Base-by-base conservation (phyloP, 176 grass and related monocot species). In the Carex pumila region DNA sequence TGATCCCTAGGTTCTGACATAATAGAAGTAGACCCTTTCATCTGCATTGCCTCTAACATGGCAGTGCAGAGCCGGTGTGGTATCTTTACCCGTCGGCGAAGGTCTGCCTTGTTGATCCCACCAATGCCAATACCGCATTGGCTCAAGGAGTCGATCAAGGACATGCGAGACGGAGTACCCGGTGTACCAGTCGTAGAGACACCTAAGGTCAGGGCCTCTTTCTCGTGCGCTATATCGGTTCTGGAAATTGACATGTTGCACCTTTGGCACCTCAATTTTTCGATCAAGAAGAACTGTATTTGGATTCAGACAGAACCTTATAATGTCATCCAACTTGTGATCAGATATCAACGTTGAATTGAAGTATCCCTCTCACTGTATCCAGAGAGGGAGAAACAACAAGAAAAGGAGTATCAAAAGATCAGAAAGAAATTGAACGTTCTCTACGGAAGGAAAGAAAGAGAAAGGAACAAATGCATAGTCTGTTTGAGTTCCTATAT, bases 51-150 rank as follows among this genome's bases (percentile, higher is more conserved):
- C 31, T 91, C 92, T 36, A 66, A 81, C 41, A 95, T 78, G n/a
- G 91, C 91, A 56, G 83, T 81, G 17, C 80, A 81, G 60, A 98
- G 86, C 21, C 91, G 91, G 18, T 47, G 61, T 9, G 91, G 91
- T 0, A 98, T 54, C 12, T 80, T 74, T 36, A 92, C 89, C 18
- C 83, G 84, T 31, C 72, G 73, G 32, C 89, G 86, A 18, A 98
- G 91, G 59, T 92, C 88, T 85, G 90, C 92, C 80, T 91, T 95
- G 79, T 88, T 89, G 55, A 90, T 87, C 61, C 90, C 63, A 39
- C 90, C 84, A 83, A 94, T 90, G 4, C 92, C 91, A 53, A 93
- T 93, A 37, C 89, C 80, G 43, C 91, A 77, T 29, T 88, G 89
- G 4, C 85, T 87, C 64, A 94, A 87, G 34, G 89, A 89, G 22